Base-by-base conservation (phyloP, 208 protist species). In the Willaertia magna region DNA sequence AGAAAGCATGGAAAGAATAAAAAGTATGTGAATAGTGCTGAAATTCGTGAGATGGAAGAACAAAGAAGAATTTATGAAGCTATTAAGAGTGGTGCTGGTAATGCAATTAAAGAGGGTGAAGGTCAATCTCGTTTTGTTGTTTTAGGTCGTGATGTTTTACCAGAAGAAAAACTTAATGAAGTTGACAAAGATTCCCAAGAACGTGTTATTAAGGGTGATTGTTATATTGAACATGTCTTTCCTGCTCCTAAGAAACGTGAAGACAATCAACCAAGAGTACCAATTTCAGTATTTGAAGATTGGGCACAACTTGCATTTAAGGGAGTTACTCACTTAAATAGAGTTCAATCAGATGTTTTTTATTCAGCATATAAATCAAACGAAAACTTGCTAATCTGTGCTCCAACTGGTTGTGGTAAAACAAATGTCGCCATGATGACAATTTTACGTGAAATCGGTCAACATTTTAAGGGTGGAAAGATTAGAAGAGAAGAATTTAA, bases 351-450 rank as follows among this genome's bases (percentile, higher is more conserved):
- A 3, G 90, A 89, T 18, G 93, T 99, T 26, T 99, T 98, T 86
- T 87, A 95, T 26, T 95, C 95, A 11, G 98, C 97, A 0, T 99
- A 99, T 87, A 93, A 95, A 87, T 96, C 94, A 0, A 97, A 97
- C 81, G 97, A 99, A 89, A 99, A 99, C 89, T 91, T 99, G 87
- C 94, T 99, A 42, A 92, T 99, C 44, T 99, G 96, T 85, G 98
- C 98, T 6, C 98, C 98, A 22, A 99, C 98, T 18, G 98, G 96
- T 20, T 88, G 87, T n/a, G 97, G 97, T 81, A 99, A 99, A 91
- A 99, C 98, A 11, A 97, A 99, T 61, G 94, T 98, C 74, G 98
- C 97, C 6, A 87, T 99, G 81, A 88, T 99, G 40, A 93, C 96
- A 9, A 98, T 99, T 87, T 89, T 99, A 59, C 93, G 94, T 43